A percentile compares a stretch with the other conserved stretches of the same genome.
Conservation (phyloP, 441 rosid genomes). For the Viola pubescens region DNA sequence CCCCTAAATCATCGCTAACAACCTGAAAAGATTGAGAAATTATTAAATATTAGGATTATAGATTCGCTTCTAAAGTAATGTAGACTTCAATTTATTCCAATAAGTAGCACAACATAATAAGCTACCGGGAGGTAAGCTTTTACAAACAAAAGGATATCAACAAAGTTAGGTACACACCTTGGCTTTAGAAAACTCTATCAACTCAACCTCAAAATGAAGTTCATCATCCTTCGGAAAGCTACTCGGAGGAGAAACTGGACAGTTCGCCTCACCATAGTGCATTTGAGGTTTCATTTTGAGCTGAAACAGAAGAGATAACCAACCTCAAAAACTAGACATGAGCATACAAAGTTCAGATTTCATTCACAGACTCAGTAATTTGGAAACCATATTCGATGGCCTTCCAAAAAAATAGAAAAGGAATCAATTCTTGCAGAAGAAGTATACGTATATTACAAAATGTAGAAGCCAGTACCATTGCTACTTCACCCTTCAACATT, state of each 20-base stretch:
- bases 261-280: constrained; percentile 86
- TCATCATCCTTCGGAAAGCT: constrained; percentile 82
- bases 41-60: neutral
- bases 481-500: constrained; percentile 90
- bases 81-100: constrained; percentile 1
- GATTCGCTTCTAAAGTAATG: too few species aligned
- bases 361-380: neutral
- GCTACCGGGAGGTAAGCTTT: neutral
- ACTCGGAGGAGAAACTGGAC: constrained; percentile 65
- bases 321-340: constrained; percentile 5
- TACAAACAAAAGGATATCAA: neutral
- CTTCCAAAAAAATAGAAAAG: neutral
- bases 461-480: constrained; percentile 53
- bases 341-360: neutral
- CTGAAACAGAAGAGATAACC: constrained; percentile 32
- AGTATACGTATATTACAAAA: neutral
- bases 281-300: constrained; percentile 90
- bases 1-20: constrained; percentile 74
- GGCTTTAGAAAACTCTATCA: constrained; percentile 71
- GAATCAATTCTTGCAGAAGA: neutral
- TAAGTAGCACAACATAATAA: neutral
- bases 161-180: constrained; percentile 46
- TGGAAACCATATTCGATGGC: neutral
- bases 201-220: constrained; percentile 94
- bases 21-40: constrained; percentile 45